Conservation (phyloP, 176 grass and related monocot species). For the Aegilops speltoides region DNA sequence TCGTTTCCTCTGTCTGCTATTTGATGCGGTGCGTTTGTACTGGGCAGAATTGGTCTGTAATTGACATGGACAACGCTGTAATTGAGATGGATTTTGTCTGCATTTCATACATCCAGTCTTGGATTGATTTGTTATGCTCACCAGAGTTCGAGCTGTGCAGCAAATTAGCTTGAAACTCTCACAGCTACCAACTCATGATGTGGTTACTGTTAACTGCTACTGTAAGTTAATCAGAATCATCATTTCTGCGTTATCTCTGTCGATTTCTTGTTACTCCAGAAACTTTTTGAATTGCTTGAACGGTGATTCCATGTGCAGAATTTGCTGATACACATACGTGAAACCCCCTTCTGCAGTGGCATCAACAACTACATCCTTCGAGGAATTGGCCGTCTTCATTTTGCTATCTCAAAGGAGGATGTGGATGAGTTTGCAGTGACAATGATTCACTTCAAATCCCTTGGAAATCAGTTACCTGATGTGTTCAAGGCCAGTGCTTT, state of each 20-base stretch:
- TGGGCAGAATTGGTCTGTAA: neutral
- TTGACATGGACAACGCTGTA: neutral
- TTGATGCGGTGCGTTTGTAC: neutral
- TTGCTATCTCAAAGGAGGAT: neutral
- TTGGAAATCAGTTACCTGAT: too few relatives aligned
- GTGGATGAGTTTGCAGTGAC: neutral
- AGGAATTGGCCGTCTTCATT: neutral
- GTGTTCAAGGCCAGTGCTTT: too few relatives aligned
- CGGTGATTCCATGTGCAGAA: too few relatives aligned
- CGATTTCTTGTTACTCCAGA: too few relatives aligned
- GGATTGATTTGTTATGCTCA: neutral
- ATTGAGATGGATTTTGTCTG: neutral
- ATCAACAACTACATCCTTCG: neutral
- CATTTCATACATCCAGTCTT: neutral
- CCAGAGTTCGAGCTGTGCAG: too few relatives aligned
- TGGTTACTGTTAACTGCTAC: neutral
- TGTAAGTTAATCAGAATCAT: neutral
- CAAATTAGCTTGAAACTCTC: too few relatives aligned
- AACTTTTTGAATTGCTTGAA: too few relatives aligned
- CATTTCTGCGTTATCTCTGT: neutral
- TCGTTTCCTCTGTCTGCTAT: too few relatives aligned
- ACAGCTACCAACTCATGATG: too few relatives aligned
- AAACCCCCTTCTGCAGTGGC: neutral
- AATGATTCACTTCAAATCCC: too few relatives aligned
- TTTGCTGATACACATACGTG: too few relatives aligned